phyloP scores from a whole-genome alignment of 2,329 filamentous ascomycete species.

The Apiospora arundinis region DNA sequence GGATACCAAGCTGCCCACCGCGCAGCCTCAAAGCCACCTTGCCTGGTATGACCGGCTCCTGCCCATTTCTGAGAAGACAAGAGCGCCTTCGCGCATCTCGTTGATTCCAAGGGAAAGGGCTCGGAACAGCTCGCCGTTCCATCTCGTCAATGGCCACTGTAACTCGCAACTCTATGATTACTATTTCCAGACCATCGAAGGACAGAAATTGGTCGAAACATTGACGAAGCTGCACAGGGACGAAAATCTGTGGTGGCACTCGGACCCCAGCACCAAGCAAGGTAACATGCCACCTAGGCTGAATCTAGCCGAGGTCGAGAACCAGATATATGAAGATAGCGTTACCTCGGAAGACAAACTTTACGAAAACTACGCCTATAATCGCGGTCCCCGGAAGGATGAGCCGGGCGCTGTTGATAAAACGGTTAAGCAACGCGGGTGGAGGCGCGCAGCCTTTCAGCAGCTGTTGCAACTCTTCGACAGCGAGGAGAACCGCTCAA shows the following conservation, averaged over 20 bases:
- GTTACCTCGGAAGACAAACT: not conserved
- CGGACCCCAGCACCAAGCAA: not conserved
- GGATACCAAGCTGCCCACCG: slow-evolving; percentile 28
- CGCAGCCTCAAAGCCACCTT: slow-evolving; percentile 31
- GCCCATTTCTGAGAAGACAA: slow-evolving; percentile 22
- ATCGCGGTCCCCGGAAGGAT: not conserved
- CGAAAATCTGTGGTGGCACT: not conserved
- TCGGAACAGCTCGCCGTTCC: slow-evolving; percentile 1
- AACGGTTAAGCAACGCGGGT: not conserved
- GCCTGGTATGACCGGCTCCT: slow-evolving; percentile 32
- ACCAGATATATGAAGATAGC: not conserved
- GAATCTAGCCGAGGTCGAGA: slow-evolving; percentile 12
- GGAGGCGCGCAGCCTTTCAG: slow-evolving; percentile 51
- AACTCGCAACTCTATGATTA: not conserved
- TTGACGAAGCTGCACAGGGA: not conserved
- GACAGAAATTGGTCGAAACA: not conserved
- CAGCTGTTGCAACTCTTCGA: slow-evolving; percentile 47
- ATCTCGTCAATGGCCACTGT: not conserved
- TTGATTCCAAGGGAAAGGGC: slow-evolving; percentile 22
- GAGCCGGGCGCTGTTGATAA: too few species aligned
- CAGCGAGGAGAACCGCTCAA: slow-evolving; percentile 44
- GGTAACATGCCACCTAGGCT: not conserved
- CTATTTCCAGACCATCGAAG: not conserved
- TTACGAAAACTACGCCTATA: not conserved
- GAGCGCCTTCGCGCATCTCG: slow-evolving; percentile 6